Conservation (phyloP, 352 stramenopile genomes). For the Globisporangium sylvaticum region DNA sequence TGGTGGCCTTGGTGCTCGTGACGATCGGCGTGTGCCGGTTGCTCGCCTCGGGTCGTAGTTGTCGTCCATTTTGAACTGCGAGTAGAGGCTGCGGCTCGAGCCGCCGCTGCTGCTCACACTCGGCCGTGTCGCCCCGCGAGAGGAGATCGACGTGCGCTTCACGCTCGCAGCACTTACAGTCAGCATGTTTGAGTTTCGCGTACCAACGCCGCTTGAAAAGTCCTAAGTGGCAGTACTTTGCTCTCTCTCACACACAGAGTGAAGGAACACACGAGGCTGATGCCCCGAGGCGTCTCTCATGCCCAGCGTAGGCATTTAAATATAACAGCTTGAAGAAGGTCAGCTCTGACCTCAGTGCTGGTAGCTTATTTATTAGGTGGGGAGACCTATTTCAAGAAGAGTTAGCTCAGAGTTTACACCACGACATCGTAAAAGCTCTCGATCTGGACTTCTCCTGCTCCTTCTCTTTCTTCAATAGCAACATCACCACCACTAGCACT, state of each 20-base stretch:
- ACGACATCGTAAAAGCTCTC: background rate
- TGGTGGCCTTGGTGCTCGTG: slow-evolving; percentile 48
- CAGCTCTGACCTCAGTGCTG: too few species aligned
- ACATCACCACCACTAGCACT: slow-evolving; percentile 17
- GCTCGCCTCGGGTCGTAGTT: slow-evolving; percentile 25
- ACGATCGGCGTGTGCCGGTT: slow-evolving; percentile 31
- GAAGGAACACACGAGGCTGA: background rate
- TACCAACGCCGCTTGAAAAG: too few species aligned
- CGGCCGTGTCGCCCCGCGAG: slow-evolving; percentile 24
- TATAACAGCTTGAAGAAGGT: background rate
- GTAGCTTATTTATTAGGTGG: background rate
- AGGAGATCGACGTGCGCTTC: slow-evolving; percentile 34
- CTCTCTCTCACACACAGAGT: too few species aligned
- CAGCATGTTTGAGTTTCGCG: too few species aligned
- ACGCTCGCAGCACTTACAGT: slow-evolving; percentile 31
- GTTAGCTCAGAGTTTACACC: background rate
- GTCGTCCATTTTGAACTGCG: slow-evolving; percentile 60
- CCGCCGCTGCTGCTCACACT: slow-evolving; percentile 2
- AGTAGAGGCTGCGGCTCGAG: slow-evolving; percentile 17
- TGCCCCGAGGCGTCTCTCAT: background rate
- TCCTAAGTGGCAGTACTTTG: too few species aligned
- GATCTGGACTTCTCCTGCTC: background rate
- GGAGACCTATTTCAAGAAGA: background rate
- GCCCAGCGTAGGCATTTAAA: background rate
- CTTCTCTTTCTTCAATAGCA: background rate